Conservation (phyloP, 495 filamentous ascomycete species). For the Penicillium simplicissimum region DNA sequence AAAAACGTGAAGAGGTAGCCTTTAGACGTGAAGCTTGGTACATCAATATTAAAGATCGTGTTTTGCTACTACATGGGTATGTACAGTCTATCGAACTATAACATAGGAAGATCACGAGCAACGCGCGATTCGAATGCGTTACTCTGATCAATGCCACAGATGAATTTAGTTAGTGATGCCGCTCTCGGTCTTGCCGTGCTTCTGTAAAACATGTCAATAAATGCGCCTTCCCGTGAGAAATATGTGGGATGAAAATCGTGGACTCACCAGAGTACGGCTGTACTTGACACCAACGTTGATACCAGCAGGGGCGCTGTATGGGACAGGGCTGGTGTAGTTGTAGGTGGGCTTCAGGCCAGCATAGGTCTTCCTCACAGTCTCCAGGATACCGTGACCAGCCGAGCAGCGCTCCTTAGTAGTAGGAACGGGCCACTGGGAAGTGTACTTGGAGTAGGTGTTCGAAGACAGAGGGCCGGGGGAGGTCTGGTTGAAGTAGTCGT, state of each 20-base stretch:
- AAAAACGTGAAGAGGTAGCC: too few species aligned
- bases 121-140: not conserved
- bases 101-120: not conserved
- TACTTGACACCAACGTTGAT: slow-evolving; percentile 38
- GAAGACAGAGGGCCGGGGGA: slow-evolving; percentile 51
- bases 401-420: slow-evolving; percentile 41
- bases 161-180: slow-evolving; percentile 18
- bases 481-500: slow-evolving; percentile 47
- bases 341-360: slow-evolving; percentile 33
- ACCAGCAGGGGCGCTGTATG: slow-evolving; percentile 36
- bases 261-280: slow-evolving; percentile 23
- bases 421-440: slow-evolving; percentile 44
- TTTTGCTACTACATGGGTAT: not conserved
- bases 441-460: slow-evolving; percentile 34
- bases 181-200: slow-evolving; percentile 21
- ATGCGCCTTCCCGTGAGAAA: not conserved
- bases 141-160: not conserved
- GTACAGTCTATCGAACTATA: slow-evolving; percentile 2
- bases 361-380: slow-evolving; percentile 45
- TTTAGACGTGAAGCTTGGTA: too few species aligned
- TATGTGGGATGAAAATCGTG: not conserved
- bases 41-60: too few species aligned
- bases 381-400: slow-evolving; percentile 48
- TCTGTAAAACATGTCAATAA: not conserved
- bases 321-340: slow-evolving; percentile 48